phyloP scores from a whole-genome alignment of 768 basidiomycete species.

The Lactifluus piperatus region DNA sequence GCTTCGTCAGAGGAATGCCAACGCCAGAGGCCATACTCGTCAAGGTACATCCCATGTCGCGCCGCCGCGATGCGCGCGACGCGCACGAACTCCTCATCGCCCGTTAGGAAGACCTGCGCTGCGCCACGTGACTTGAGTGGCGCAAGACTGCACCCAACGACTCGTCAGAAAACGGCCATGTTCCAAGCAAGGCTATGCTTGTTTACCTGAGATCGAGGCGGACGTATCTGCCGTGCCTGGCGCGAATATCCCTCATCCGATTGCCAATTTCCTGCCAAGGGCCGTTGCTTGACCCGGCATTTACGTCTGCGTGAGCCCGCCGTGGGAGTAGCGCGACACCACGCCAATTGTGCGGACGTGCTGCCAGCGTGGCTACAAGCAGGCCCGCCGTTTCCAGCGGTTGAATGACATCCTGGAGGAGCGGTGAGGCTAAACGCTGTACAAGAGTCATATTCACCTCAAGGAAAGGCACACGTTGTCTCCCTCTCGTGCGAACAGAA shows the following conservation, averaged over 20 bases:
- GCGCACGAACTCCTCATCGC: conserved; percentile 41
- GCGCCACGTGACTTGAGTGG: conserved; percentile 44
- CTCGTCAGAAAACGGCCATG: neutral
- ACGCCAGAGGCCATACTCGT: conserved; percentile 59
- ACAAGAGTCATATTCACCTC: conserved; percentile 14
- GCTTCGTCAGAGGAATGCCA: conserved; percentile 30
- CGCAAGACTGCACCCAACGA: conserved; percentile 29
- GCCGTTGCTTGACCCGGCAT: neutral
- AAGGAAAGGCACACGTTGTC: conserved; percentile 22
- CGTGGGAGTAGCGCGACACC: conserved; percentile 45
- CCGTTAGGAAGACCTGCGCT: conserved; percentile 46
- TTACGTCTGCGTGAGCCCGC: neutral
- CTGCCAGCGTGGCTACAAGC: conserved; percentile 31
- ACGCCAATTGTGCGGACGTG: conserved; percentile 35
- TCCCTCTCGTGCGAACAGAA: conserved; percentile 1
- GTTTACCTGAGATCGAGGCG: conserved; percentile 24
- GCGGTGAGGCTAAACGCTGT: conserved; percentile 17
- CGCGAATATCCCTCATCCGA: conserved; percentile 23
- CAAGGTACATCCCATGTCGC: conserved; percentile 40
- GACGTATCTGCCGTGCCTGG: conserved; percentile 22
- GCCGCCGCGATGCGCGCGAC: conserved; percentile 36
- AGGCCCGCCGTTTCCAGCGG: conserved; percentile 39
- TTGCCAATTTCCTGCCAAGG: conserved; percentile 26
- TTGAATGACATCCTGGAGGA: conserved; percentile 35
- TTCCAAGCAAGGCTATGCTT: neutral